Base-by-base conservation (phyloP, 495 filamentous ascomycete species). In the Neurospora africana region DNA sequence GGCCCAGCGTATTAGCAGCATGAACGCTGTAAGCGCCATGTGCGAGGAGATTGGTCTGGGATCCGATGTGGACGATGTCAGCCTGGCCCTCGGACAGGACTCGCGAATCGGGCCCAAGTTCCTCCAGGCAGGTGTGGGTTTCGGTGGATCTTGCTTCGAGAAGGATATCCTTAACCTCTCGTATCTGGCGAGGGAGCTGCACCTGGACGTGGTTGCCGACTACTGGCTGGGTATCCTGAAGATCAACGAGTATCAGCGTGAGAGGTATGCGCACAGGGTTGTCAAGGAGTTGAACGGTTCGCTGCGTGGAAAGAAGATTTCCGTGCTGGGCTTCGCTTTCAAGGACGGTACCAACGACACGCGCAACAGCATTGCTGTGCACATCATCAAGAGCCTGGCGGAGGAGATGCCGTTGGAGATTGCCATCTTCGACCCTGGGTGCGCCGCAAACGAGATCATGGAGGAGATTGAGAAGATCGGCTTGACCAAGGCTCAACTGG, bases 301-400 rank as follows among this genome's bases (percentile, higher is more conserved):
- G 6, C 82, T 94, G 1, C 85, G 86, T 2, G 86, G 86, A 21
- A 93, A 93, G 81, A 93, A 91, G 77, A 83, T 95, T 33, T 86
- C 90, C 1, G 77, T 95, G 5, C 84, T 96, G 1, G 93, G 93
- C 8, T 93, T 89, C 77, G 89, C 92, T 2, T 96, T 92, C 82
- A 95, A 96, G 83, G 91, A 93, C 77, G 84, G 92, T 74, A 95
- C 92, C 2, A 87, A 88, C 15, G 92, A 96, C 79, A 92, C 89
- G 7, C 86, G 93, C 9, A 92, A 93, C 78, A 89, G 87, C 61
- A 86, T 90, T 2, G 89, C 92, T 0, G 85, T 93, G 17, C 87
- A 88, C 36, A 84, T 95, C 68, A 87, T 93, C 74, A 87, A 84
- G 67, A 83, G 84, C 23, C 79, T 96, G 30, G 82, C 90, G 35